Base-by-base conservation (phyloP, 2,329 filamentous ascomycete genomes). In the Colletotrichum sp. region DNA sequence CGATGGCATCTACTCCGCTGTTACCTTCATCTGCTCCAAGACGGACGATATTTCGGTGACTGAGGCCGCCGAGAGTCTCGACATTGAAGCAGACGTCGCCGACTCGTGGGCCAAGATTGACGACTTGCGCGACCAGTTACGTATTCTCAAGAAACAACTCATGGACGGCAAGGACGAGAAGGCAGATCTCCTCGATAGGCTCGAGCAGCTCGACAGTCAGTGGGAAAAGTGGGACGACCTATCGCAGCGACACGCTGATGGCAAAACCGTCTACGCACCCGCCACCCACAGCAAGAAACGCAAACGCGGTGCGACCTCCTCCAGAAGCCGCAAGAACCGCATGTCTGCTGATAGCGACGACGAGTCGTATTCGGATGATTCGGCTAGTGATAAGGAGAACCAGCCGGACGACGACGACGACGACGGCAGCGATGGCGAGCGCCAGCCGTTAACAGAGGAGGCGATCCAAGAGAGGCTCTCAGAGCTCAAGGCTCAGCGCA, bases 1-100 rank as follows among this genome's bases (percentile, higher is more conserved):
- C 79, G 91, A 93, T 74, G 89, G 90, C 3, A 87, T 85, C 0
- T 90, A 90, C 72, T 87, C 84, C 6, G 85, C 83, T 3, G 85
- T 93, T 2, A 92, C 90, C 0, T 93, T 93, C 74, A 90, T 93
- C 15, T 93, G 91, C 79, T 89, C 87, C n/a, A 93, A 93, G 79
- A 91, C 90, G 1, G 92, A 93, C 78, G 90, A 93, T 68, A 91
- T 93, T 9, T 79, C 79, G 2, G 74, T 83, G 11, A 84, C 78
- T 0, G 86, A 87, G 71, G 81, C 81, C 19, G 68, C 80, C 0
- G 83, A 85, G 22, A 84, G 80, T 28, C 81, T 90, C 9, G 80
- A 78, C 30, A 69, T 73, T 8, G 74, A 73, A 16, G 19, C 48
- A 9, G 59, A 75, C 19, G 36, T 85, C 66, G 79, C 77, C 1